Evolutionary conservation across 2,329 filamentous ascomycete genomes (phyloP).

Genomic region (Cordyceps javanica): DNA sequence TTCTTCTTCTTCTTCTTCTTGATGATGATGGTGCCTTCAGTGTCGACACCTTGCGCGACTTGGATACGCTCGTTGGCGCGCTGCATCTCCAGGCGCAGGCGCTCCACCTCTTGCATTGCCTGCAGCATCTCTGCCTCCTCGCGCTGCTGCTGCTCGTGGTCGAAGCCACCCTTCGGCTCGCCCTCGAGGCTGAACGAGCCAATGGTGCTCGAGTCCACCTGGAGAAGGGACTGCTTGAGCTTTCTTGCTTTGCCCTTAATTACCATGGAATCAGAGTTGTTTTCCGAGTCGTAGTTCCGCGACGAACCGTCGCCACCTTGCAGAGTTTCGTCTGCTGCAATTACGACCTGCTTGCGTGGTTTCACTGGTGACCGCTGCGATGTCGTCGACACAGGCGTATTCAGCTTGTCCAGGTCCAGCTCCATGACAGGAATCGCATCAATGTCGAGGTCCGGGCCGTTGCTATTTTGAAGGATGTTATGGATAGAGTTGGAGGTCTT

Average conservation of each 20-base stretch:
- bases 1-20: slow-evolving; percentile 56
- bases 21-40: slow-evolving; percentile 59
- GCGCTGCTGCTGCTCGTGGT: slow-evolving; percentile 60
- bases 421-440: slow-evolving; percentile 96
- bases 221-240: slow-evolving; percentile 60
- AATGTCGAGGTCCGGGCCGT: slow-evolving; percentile 76
- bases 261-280: slow-evolving; percentile 38
- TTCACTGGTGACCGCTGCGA: slow-evolving; percentile 32
- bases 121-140: slow-evolving; percentile 86
- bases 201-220: slow-evolving; percentile 82
- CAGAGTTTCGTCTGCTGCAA: slow-evolving; percentile 70
- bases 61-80: slow-evolving; percentile 69
- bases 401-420: slow-evolving; percentile 63
- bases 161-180: slow-evolving; percentile 34
- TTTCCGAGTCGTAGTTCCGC: slow-evolving; percentile 49
- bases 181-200: slow-evolving; percentile 62
- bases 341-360: slow-evolving; percentile 55
- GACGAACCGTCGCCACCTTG: slow-evolving; percentile 43
- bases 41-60: slow-evolving; percentile 60
- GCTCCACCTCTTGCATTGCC: slow-evolving; percentile 84
- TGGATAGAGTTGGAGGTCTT: slow-evolving; percentile 71
- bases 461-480: slow-evolving; percentile 64
- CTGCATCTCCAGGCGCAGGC: slow-evolving; percentile 83
- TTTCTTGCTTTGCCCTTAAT: slow-evolving; percentile 45
- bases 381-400: slow-evolving; percentile 23